Conservation (phyloP, 2,329 filamentous ascomycete species). For the Parasarocladium wereldwijsianum region DNA sequence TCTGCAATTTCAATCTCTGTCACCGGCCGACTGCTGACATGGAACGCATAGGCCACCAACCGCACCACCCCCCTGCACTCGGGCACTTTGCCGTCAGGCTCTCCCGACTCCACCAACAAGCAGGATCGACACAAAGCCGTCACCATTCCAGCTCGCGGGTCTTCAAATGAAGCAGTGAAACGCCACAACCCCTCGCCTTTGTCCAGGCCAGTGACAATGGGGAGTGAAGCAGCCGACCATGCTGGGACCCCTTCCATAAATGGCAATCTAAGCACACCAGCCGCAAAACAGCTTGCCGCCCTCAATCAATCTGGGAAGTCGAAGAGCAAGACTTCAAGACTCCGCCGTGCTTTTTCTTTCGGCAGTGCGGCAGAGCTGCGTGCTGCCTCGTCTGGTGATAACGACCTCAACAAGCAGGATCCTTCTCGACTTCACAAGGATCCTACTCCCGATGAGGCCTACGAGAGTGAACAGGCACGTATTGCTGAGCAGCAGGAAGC, state of each 20-base stretch:
- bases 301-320: constrained; percentile 62
- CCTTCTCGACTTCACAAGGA: constrained; percentile 51
- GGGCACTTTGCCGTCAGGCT: constrained; percentile 13
- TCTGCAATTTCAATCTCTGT: too few species aligned
- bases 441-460: constrained; percentile 44
- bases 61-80: too few species aligned
- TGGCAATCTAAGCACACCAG: constrained; percentile 44
- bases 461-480: constrained; percentile 78
- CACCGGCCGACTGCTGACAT: too few species aligned
- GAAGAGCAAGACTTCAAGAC: constrained; percentile 72
- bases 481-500: constrained; percentile 91
- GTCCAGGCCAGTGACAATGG: constrained; percentile 55
- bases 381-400: constrained; percentile 53
- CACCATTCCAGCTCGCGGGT: constrained; percentile 45
- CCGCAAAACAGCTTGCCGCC: constrained; percentile 74
- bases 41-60: too few species aligned
- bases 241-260: constrained; percentile 19
- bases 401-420: constrained; percentile 21
- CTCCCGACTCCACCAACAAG: constrained; percentile 27
- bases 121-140: constrained; percentile 40
- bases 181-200: constrained; percentile 57
- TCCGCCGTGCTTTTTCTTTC: constrained; percentile 90
- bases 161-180: constrained; percentile 52
- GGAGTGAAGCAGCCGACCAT: constrained; percentile 31
- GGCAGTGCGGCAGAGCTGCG: constrained; percentile 86